Conservation (phyloP, 164 flowering plant species). For the Piper betle region DNA sequence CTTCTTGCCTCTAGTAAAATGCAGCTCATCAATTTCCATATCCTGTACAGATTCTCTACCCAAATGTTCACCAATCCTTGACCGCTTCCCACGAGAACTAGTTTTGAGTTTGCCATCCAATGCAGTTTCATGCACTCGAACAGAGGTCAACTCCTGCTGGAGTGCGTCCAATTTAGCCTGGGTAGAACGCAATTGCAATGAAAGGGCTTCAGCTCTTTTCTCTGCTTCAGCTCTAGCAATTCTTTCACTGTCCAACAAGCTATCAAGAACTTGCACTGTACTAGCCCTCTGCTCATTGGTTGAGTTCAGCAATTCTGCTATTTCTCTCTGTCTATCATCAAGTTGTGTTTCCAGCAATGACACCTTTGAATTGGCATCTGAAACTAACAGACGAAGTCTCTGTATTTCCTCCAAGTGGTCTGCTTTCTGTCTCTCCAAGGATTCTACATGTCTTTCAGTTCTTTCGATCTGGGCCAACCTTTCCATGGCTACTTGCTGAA, state of each 20-base stretch:
- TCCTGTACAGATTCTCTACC: slow-evolving; percentile 51
- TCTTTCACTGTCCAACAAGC: slow-evolving; percentile 64
- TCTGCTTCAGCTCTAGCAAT: slow-evolving; percentile 67
- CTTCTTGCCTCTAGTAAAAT: slow-evolving; percentile 40
- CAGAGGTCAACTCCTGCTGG: slow-evolving; percentile 71
- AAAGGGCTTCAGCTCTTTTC: slow-evolving; percentile 68
- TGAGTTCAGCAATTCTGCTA: slow-evolving; percentile 55
- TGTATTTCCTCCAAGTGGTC: slow-evolving; percentile 44
- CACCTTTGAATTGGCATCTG: slow-evolving; percentile 57
- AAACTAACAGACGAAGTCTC: slow-evolving; percentile 43
- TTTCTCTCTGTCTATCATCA: slow-evolving; percentile 79
- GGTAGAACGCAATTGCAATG: slow-evolving; percentile 66
- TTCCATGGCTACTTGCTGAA: slow-evolving; percentile 73
- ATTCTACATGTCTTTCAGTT: slow-evolving; percentile 66
- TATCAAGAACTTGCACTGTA: slow-evolving; percentile 70
- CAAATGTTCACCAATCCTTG: slow-evolving; percentile 26
- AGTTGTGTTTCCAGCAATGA: slow-evolving; percentile 59
- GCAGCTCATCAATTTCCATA: slow-evolving; percentile 28
- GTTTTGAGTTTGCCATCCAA: slow-evolving; percentile 68
- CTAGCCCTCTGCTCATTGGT: slow-evolving; percentile 70
- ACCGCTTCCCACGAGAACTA: slow-evolving; percentile 67
- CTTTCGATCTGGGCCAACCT: slow-evolving; percentile 70
- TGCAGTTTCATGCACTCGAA: slow-evolving; percentile 59
- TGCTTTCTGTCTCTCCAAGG: slow-evolving; percentile 47
- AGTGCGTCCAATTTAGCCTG: slow-evolving; percentile 74